phyloP scores from a whole-genome alignment of 129 eudicot genomes.

The Sambucus nigra region DNA sequence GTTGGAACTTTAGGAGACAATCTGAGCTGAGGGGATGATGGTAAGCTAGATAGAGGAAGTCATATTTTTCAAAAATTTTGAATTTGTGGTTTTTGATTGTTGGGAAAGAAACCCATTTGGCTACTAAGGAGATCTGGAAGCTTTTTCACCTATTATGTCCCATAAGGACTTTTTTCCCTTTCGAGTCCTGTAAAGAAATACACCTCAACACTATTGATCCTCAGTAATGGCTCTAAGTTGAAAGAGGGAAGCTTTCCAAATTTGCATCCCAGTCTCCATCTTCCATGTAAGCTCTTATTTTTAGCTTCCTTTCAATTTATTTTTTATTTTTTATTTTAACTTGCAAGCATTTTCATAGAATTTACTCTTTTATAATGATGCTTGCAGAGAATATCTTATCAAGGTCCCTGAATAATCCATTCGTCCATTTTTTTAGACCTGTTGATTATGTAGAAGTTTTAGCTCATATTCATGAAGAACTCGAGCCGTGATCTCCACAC shows the following conservation, averaged over 20 bases:
- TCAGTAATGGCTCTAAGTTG: slow-evolving; percentile 98
- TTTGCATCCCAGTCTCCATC: slow-evolving; percentile 58
- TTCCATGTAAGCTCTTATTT: slow-evolving; percentile 51
- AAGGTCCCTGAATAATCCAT: slow-evolving; percentile 85
- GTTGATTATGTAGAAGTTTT: slow-evolving; percentile 88
- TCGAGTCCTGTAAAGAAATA: slow-evolving; percentile 83
- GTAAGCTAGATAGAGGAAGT: not conserved
- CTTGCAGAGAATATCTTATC: slow-evolving; percentile 85
- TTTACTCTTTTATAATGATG: slow-evolving; percentile 15
- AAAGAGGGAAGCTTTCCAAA: slow-evolving; percentile 90
- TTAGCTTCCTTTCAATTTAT: not conserved
- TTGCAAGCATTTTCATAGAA: not conserved
- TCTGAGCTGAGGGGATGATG: not conserved
- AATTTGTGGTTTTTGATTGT: slow-evolving; percentile 10
- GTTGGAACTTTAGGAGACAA: slow-evolving; percentile 16
- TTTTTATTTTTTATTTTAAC: not conserved
- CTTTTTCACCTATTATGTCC: slow-evolving; percentile 54
- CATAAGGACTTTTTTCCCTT: slow-evolving; percentile 84
- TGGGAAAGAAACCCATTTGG: slow-evolving; percentile 20
- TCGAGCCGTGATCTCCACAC: slow-evolving; percentile 63
- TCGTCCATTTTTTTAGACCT: slow-evolving; percentile 84
- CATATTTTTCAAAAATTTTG: not conserved
- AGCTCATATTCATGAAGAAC: slow-evolving; percentile 94
- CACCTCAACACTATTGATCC: slow-evolving; percentile 77
- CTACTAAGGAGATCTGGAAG: slow-evolving; percentile 93